Evolutionary conservation across 139 green algal genomes (phyloP), one percentile per base, ranked within the genome.

Genomic region (Coccomyxa sp.): DNA sequence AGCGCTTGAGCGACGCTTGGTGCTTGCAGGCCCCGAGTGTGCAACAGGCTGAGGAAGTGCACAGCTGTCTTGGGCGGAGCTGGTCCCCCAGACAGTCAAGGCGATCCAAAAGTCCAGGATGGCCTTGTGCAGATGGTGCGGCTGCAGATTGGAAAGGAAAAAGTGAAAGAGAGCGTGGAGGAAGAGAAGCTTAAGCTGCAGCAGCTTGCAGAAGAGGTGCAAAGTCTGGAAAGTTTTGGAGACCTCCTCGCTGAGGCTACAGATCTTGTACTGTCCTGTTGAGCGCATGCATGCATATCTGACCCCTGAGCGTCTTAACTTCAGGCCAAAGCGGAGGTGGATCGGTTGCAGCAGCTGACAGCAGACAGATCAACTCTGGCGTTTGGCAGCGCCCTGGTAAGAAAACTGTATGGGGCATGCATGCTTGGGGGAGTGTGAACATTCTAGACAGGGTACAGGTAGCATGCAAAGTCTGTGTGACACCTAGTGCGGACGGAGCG

Each of bases 121-220:
- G 77, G 51, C 14, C 83, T 91, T 13, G 79, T 90, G 12, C 76
- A 89, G 58, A 82, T 90, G 63, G 82, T 92, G 25, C 77, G 87
- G 76, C 76, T 91, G 57, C 87, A 92, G 79, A 92, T 92, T 58
- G 89, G 81, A 10, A 86, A 91, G 81, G 88, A 90, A 74, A 83
- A 89, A 71, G 87, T 91, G 76, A 87, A 88, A 13, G 81, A 88
- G 9, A 85, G 88, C 58, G 85, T 92, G 38, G 80, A 87, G 38
- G 79, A 82, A 12, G 83, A 90, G 38, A 63, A 81, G 0, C 82
- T 90, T 27, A 83, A 83, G 32, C 81, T 92, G 23, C 82, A 74
- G 7, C 68, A 83, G 25, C 77, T 82, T 60, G 88, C 89, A 16
- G 89, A 92, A 31, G 89, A 88, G 83, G 83, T 83, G 12, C 30